Conservation (phyloP, 1,284 basidiomycete species). For the Leccinum fallax region DNA sequence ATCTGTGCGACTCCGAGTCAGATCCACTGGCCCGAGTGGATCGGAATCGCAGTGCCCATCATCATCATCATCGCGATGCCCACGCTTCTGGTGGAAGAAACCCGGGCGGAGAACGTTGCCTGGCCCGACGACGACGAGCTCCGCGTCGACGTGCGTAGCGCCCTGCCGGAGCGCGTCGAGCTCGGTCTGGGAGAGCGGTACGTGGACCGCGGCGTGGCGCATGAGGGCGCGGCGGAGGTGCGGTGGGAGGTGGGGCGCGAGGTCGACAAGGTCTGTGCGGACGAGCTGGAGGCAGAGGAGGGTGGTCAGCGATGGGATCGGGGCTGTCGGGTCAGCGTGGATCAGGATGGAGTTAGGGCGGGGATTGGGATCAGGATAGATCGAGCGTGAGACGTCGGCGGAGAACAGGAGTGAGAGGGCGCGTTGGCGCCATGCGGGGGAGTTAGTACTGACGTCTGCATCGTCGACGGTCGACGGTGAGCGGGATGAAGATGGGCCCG, state of each 20-base stretch:
- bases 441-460: slow-evolving; percentile 22
- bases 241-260: slow-evolving; percentile 52
- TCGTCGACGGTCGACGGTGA: slow-evolving; percentile 13
- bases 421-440: slow-evolving; percentile 49
- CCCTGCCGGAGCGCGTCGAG: slow-evolving; percentile 51
- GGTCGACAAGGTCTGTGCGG: slow-evolving; percentile 38
- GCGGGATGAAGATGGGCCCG: slow-evolving; percentile 3
- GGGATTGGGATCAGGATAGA: neutral
- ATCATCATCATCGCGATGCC: neutral
- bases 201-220: slow-evolving; percentile 55
- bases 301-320: slow-evolving; percentile 47
- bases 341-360: slow-evolving; percentile 1
- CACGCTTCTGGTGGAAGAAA: slow-evolving; percentile 36
- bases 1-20: neutral
- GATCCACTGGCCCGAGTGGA: neutral
- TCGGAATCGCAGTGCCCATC: neutral
- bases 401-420: slow-evolving; percentile 56
- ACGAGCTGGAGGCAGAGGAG: slow-evolving; percentile 44
- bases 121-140: slow-evolving; percentile 63
- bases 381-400: neutral
- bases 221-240: slow-evolving; percentile 60
- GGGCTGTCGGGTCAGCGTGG: slow-evolving; percentile 12
- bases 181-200: slow-evolving; percentile 50
- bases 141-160: slow-evolving; percentile 57
- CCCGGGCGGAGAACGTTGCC: slow-evolving; percentile 45